phyloP scores from a whole-genome alignment of 306 rosid species.

The Castanopsis chinensis region DNA sequence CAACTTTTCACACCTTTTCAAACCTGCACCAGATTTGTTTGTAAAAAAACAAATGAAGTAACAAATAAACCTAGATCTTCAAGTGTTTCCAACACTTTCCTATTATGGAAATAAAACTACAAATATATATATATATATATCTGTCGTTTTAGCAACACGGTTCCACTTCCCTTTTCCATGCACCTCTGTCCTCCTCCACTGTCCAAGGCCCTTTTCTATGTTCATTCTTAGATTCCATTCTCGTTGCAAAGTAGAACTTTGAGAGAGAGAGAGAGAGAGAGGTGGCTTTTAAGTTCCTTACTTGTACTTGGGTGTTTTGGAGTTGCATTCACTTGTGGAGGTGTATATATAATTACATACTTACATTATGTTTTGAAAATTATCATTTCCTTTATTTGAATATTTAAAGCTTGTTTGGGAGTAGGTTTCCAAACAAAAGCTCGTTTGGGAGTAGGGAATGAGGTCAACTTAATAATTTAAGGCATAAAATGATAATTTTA shows the following conservation, averaged over 20 bases:
- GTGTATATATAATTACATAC: too few relatives aligned
- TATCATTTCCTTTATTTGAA: too few relatives aligned
- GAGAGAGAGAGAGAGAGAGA: neutral
- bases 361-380: too few relatives aligned
- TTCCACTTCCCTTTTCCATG: slow-evolving; percentile 34
- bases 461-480: too few relatives aligned
- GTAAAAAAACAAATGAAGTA: neutral
- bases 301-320: too few relatives aligned
- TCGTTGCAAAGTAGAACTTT: neutral
- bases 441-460: too few relatives aligned
- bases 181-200: slow-evolving; percentile 31
- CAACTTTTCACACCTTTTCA: slow-evolving; percentile 32
- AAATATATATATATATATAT: neutral
- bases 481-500: too few relatives aligned
- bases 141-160: slow-evolving; percentile 26
- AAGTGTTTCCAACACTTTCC: neutral
- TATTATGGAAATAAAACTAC: neutral
- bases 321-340: too few relatives aligned
- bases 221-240: slow-evolving; percentile 7
- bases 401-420: too few relatives aligned
- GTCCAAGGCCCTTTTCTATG: slow-evolving; percentile 37
- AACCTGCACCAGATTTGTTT: neutral
- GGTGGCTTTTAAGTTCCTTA: too few relatives aligned
- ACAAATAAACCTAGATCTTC: too few relatives aligned
- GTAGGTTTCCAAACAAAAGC: too few relatives aligned